Evolutionary conservation across 2,329 filamentous ascomycete genomes (phyloP).

Genomic region (Madurella fahalii): DNA sequence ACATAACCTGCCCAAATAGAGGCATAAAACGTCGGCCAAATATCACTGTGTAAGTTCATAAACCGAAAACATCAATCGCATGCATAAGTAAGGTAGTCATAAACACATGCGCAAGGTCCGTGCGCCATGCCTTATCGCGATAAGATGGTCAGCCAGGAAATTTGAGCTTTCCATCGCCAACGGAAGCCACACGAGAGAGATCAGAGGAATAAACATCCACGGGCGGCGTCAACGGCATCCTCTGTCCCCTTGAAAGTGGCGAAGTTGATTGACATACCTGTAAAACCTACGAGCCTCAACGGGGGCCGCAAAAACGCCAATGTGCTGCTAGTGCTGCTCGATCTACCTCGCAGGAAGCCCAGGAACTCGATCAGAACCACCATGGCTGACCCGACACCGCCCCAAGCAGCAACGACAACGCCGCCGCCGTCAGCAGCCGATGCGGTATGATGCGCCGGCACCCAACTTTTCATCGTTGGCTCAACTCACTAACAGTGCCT

Average conservation of each 20-base stretch:
- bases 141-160: conserved; percentile 8
- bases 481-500: conserved; percentile 5
- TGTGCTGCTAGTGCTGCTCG: conserved; percentile 19
- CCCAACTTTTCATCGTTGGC: not conserved
- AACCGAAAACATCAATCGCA: too few relatives aligned
- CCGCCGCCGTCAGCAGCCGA: conserved; percentile 13
- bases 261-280: conserved; percentile 8
- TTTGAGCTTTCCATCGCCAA: conserved; percentile 7
- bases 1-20: too few relatives aligned
- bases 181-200: not conserved
- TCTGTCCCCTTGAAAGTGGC: conserved; percentile 2
- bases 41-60: not conserved
- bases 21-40: not conserved
- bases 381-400: conserved; percentile 25
- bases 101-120: not conserved
- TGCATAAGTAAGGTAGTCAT: not conserved
- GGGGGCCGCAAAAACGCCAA: conserved; percentile 14
- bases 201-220: not conserved
- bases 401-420: conserved; percentile 5
- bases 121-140: conserved; percentile 12
- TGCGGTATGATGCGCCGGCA: conserved; percentile 13
- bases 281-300: conserved; percentile 4
- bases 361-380: conserved; percentile 6
- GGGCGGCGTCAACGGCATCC: not conserved
- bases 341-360: conserved; percentile 10